Conservation (phyloP, 73 alveolate genomes). For the Tetrahymena elliotti region DNA sequence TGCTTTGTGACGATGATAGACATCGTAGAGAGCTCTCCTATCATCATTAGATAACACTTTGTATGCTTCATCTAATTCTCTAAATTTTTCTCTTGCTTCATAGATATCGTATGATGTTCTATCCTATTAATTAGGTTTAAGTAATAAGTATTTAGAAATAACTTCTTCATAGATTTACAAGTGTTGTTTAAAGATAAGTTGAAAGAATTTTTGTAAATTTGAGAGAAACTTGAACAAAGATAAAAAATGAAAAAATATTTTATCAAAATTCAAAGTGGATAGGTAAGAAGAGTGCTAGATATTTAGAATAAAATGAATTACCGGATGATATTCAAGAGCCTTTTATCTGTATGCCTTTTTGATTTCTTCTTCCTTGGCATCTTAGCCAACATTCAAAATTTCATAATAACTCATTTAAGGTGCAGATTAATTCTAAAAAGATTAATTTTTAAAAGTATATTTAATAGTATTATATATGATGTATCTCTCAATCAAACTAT, state of each 20-base stretch:
- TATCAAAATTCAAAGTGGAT: not conserved
- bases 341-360: not conserved
- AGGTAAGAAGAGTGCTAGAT: not conserved
- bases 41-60: not conserved
- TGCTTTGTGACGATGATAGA: not conserved
- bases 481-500: not conserved
- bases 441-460: no score
- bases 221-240: not conserved
- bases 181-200: not conserved
- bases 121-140: not conserved
- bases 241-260: not conserved
- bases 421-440: not conserved
- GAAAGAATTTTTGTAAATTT: not conserved
- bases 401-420: not conserved
- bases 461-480: no score
- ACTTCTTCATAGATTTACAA: not conserved
- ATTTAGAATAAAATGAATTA: not conserved
- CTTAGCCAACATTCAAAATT: not conserved
- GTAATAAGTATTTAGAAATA: not conserved
- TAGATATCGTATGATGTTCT: not conserved
- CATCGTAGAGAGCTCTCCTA: not conserved
- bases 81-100: not conserved
- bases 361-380: not conserved
- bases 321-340: not conserved
- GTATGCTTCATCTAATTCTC: not conserved